Evolutionary conservation across 2,329 filamentous ascomycete genomes (phyloP).

Genomic region (Trematosphaeria pertusa): DNA sequence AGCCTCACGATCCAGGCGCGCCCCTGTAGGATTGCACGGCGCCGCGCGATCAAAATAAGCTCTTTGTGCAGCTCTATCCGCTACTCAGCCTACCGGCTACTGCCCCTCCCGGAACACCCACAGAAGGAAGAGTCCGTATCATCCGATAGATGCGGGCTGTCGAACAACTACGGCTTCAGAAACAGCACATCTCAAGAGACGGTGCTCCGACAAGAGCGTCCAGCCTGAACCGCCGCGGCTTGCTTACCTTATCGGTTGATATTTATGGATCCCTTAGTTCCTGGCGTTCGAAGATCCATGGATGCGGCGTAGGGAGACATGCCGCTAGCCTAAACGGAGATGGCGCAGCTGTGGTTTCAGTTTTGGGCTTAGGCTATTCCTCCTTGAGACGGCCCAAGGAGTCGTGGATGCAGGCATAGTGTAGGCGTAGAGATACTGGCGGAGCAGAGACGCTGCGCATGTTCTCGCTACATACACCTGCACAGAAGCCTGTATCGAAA

Average conservation of each 20-base stretch:
- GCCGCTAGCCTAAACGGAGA: slow-evolving; percentile 19
- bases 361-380: neutral
- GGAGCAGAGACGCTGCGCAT: too few relatives aligned
- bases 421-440: too few relatives aligned
- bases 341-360: slow-evolving; percentile 20
- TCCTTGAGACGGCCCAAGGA: too few relatives aligned
- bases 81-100: slow-evolving; percentile 4
- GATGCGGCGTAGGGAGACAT: slow-evolving; percentile 4
- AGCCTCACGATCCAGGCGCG: slow-evolving; percentile 14
- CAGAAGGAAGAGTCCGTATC: too few relatives aligned
- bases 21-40: slow-evolving; percentile 7
- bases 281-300: slow-evolving; percentile 1
- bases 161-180: slow-evolving; percentile 6
- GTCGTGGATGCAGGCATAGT: too few relatives aligned
- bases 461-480: too few relatives aligned
- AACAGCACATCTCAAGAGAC: neutral
- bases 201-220: neutral
- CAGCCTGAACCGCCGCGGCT: neutral
- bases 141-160: too few relatives aligned
- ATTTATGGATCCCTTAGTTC: slow-evolving; percentile 4
- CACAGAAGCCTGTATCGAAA: too few relatives aligned
- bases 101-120: neutral
- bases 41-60: neutral
- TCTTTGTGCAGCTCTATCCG: neutral
- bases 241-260: neutral